Conservation (phyloP, 2,329 filamentous ascomycete genomes). For the Samsoniella hepiali region DNA sequence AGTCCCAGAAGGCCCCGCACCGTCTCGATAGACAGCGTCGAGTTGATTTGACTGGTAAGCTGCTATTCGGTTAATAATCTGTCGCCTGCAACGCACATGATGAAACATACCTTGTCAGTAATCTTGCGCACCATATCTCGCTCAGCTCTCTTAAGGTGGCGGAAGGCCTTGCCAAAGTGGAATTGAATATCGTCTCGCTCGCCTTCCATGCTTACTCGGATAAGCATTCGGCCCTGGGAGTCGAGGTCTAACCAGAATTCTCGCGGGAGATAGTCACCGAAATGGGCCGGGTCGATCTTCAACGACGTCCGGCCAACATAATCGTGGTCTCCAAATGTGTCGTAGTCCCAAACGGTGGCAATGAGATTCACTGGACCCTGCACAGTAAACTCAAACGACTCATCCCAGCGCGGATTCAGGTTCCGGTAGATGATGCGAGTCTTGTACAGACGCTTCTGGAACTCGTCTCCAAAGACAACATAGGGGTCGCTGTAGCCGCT, state of each 20-base stretch:
- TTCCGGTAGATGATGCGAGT: constrained; percentile 88
- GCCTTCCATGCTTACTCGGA: constrained; percentile 97
- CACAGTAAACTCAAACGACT: constrained; percentile 93
- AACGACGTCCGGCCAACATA: constrained; percentile 95
- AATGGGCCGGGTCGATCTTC: constrained; percentile 96
- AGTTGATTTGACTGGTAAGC: constrained; percentile 90
- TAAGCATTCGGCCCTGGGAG: constrained; percentile 83
- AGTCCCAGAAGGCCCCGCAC: constrained; percentile 70
- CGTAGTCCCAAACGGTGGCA: constrained; percentile 97
- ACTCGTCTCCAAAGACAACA: constrained; percentile 94
- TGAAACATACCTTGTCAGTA: constrained; percentile 77
- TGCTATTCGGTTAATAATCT: constrained; percentile 35
- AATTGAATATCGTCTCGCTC: constrained; percentile 98
- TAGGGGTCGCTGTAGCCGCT: constrained; percentile 95
- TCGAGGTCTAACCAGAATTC: constrained; percentile 98
- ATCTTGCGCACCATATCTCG: constrained; percentile 97
- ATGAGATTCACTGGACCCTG: constrained; percentile 89
- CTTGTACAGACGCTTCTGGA: constrained; percentile 93
- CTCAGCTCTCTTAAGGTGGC: constrained; percentile 91
- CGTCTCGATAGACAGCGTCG: constrained; percentile 79
- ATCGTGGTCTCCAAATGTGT: constrained; percentile 94
- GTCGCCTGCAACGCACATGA: not conserved
- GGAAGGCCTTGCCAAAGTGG: constrained; percentile 95
- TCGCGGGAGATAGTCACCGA: constrained; percentile 89
- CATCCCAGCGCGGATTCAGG: constrained; percentile 94